Percentiles rank a stretch among this genome's conserved stretches.
phyloP scores from a whole-genome alignment of 202 grass and related monocot genomes.

The Elaeis oleifera region DNA sequence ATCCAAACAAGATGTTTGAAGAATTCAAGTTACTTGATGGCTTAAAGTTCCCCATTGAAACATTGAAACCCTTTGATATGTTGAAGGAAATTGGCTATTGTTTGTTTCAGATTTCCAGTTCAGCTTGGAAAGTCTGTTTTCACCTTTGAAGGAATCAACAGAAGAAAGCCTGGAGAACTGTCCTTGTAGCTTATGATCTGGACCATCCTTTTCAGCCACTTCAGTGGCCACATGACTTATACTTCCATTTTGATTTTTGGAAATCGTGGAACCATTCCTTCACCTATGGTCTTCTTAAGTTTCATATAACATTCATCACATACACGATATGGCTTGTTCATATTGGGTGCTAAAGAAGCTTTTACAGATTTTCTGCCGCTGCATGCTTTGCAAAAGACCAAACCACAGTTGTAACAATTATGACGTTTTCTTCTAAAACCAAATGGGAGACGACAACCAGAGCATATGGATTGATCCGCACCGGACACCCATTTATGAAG shows the following conservation, averaged over 20 bases:
- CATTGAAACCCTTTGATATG: not conserved
- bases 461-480: constrained; percentile 60
- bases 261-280: constrained; percentile 23
- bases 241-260: constrained; percentile 30
- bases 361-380: constrained; percentile 47
- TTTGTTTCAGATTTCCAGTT: constrained; percentile 1
- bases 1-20: constrained; percentile 30
- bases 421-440: constrained; percentile 60
- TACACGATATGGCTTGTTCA: constrained; percentile 53
- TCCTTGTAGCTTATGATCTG: constrained; percentile 29
- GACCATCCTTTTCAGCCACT: constrained; percentile 30
- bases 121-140: constrained; percentile 19
- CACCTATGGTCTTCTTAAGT: constrained; percentile 24
- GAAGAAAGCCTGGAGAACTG: constrained; percentile 43
- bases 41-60: constrained; percentile 28
- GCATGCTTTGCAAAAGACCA: constrained; percentile 63
- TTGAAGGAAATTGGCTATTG: constrained; percentile 30
- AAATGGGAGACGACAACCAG: constrained; percentile 50
- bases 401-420: constrained; percentile 76
- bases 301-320: constrained; percentile 60
- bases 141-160: constrained; percentile 39
- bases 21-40: constrained; percentile 13
- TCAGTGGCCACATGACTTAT: constrained; percentile 29
- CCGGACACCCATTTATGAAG: constrained; percentile 43
- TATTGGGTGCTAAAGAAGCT: constrained; percentile 67